Conservation (phyloP, 257 asterid genomes). For the Datura wrightii region DNA sequence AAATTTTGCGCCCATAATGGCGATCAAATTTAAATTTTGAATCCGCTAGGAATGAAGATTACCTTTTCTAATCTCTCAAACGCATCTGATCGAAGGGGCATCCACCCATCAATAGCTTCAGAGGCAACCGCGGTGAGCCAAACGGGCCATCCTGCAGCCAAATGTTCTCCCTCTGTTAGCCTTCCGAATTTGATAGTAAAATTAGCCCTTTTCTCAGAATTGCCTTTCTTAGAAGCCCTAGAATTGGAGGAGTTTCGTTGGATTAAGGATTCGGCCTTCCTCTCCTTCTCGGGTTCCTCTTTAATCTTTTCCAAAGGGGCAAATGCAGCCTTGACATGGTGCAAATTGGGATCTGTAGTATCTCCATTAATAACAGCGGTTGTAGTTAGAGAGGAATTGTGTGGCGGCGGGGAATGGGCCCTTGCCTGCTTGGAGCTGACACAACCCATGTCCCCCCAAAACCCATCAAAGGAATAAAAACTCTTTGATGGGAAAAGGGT, state of each 20-base stretch:
- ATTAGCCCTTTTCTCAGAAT: conserved; percentile 45
- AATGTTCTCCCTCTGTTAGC: conserved; percentile 61
- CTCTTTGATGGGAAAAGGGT: conserved; percentile 7
- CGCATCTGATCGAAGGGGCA: conserved; percentile 66
- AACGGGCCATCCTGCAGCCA: conserved; percentile 81
- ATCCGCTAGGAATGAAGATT: neutral
- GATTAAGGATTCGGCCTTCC: conserved; percentile 38
- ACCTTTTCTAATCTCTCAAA: conserved; percentile 85
- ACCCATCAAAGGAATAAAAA: conserved; percentile 54
- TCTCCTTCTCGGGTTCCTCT: conserved; percentile 80
- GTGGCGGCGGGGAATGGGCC: conserved; percentile 38
- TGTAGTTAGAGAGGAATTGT: neutral
- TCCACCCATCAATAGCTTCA: conserved; percentile 79
- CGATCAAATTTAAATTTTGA: neutral
- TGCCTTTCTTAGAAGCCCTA: conserved; percentile 45
- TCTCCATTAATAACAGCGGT: conserved; percentile 34
- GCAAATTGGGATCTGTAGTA: conserved; percentile 30
- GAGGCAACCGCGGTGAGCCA: conserved; percentile 86
- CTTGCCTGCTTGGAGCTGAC: conserved; percentile 74
- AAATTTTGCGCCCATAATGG: neutral
- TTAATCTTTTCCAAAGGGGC: conserved; percentile 77
- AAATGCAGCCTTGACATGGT: conserved; percentile 40
- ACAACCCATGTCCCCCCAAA: conserved; percentile 89
- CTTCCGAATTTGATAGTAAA: conserved; percentile 76
- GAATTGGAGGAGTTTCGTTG: conserved; percentile 37